Conservation (phyloP, 768 basidiomycete species). For the Tylopilus sp. region DNA sequence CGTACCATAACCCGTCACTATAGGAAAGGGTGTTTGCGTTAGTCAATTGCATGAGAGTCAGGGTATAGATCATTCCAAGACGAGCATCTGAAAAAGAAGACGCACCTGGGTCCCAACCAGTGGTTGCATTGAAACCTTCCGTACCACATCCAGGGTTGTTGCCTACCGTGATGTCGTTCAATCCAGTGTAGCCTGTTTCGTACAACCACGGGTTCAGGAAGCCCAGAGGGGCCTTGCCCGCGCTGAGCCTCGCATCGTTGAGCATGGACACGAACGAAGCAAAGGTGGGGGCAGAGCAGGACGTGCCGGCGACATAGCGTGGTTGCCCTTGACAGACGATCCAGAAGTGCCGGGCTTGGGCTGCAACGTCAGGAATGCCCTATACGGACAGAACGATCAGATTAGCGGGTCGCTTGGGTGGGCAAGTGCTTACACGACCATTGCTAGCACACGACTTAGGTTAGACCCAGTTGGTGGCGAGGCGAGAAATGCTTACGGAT, state of each 20-base stretch:
- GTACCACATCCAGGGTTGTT: slow-evolving; percentile 62
- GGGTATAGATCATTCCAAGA: background rate
- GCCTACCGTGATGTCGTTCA: slow-evolving; percentile 61
- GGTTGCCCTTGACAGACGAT: slow-evolving; percentile 41
- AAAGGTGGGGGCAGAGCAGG: slow-evolving; percentile 62
- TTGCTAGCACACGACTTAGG: slow-evolving; percentile 25
- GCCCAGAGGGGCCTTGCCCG: slow-evolving; percentile 44
- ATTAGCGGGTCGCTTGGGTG: too few species aligned
- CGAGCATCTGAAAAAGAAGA: background rate
- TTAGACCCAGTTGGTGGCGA: background rate
- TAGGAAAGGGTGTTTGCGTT: background rate
- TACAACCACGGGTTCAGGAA: slow-evolving; percentile 68
- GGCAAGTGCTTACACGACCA: slow-evolving; percentile 45
- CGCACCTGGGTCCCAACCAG: slow-evolving; percentile 60
- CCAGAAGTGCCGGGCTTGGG: slow-evolving; percentile 49
- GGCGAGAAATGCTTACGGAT: slow-evolving; percentile 38
- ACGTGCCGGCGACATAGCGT: slow-evolving; percentile 53
- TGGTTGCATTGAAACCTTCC: slow-evolving; percentile 56
- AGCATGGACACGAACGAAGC: slow-evolving; percentile 58
- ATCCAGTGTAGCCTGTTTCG: slow-evolving; percentile 23
- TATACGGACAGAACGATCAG: background rate
- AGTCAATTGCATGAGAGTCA: background rate
- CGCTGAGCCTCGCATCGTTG: slow-evolving; percentile 55
- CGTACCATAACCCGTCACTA: slow-evolving; percentile 55
- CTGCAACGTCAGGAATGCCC: slow-evolving; percentile 67